Evolutionary conservation across 495 filamentous ascomycete genomes (phyloP).

Genomic region (Immersiella caudata): DNA sequence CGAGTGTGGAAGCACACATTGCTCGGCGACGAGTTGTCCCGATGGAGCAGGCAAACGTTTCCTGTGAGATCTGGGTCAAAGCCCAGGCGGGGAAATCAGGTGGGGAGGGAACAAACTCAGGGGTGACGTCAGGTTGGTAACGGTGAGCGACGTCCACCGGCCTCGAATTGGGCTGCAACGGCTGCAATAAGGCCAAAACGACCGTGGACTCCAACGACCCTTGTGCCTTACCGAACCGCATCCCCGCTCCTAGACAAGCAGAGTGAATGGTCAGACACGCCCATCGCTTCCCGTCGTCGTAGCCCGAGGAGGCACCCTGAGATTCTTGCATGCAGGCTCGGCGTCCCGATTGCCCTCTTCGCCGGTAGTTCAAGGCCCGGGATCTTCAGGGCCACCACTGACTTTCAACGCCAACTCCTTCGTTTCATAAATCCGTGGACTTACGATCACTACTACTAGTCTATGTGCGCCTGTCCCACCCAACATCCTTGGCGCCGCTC

Average conservation of each 20-base stretch:
- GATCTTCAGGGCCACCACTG: neutral
- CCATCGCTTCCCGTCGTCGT: conserved; percentile 9
- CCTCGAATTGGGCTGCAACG: conserved; percentile 1
- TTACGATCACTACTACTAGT: neutral
- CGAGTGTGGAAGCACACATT: too few relatives aligned
- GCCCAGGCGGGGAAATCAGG: neutral
- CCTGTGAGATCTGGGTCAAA: neutral
- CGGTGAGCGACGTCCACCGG: neutral
- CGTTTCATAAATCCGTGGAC: neutral
- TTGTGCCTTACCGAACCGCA: neutral
- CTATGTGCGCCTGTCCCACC: neutral
- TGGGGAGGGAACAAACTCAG: neutral
- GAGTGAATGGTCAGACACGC: neutral
- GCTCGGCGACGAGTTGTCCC: too few relatives aligned
- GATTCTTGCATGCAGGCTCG: conserved; percentile 3
- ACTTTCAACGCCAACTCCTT: neutral
- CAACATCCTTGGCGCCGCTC: neutral
- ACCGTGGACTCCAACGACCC: neutral
- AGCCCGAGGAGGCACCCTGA: conserved; percentile 8
- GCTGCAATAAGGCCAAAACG: neutral
- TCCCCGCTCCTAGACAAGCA: neutral
- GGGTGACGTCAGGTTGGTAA: neutral
- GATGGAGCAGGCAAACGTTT: too few relatives aligned
- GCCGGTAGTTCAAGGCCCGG: neutral
- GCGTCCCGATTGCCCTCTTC: neutral